Conservation (phyloP, 2,329 filamentous ascomycete genomes). For the Exserohilum turcica region DNA sequence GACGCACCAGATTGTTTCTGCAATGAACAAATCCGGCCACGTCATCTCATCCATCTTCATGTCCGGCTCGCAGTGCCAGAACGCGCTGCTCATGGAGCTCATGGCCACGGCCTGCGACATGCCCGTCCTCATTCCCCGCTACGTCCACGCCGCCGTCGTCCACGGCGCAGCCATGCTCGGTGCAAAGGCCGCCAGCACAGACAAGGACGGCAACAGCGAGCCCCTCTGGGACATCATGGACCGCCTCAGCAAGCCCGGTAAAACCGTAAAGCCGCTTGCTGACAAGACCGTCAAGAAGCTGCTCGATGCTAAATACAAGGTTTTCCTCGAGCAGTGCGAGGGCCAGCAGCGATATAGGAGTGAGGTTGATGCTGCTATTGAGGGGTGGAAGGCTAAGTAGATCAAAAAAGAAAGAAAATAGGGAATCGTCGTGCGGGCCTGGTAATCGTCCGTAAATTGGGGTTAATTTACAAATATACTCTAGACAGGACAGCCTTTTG, state of each 20-base stretch:
- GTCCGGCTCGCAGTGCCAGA: constrained; percentile 97
- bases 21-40: constrained; percentile 91
- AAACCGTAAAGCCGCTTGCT: constrained; percentile 75
- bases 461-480: constrained; percentile 6
- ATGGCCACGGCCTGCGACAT: constrained; percentile 89
- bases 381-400: constrained; percentile 35
- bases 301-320: constrained; percentile 85
- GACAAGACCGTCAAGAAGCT: constrained; percentile 77
- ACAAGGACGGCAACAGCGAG: constrained; percentile 77
- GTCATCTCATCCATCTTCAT: constrained; percentile 93
- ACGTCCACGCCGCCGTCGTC: constrained; percentile 93
- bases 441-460: neutral
- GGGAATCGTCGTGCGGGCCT: neutral
- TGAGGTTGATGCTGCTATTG: constrained; percentile 68
- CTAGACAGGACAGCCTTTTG: constrained; percentile 6
- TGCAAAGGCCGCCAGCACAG: constrained; percentile 90
- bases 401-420: too few relatives aligned
- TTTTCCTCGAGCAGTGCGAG: constrained; percentile 92
- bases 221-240: constrained; percentile 97
- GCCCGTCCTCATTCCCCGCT: constrained; percentile 90
- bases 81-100: constrained; percentile 86
- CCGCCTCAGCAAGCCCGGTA: constrained; percentile 92
- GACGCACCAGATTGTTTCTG: constrained; percentile 90
- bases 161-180: constrained; percentile 99
- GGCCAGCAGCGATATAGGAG: constrained; percentile 82